Conservation (phyloP, 352 stramenopile genomes). For the Phytophthora citrophthora region DNA sequence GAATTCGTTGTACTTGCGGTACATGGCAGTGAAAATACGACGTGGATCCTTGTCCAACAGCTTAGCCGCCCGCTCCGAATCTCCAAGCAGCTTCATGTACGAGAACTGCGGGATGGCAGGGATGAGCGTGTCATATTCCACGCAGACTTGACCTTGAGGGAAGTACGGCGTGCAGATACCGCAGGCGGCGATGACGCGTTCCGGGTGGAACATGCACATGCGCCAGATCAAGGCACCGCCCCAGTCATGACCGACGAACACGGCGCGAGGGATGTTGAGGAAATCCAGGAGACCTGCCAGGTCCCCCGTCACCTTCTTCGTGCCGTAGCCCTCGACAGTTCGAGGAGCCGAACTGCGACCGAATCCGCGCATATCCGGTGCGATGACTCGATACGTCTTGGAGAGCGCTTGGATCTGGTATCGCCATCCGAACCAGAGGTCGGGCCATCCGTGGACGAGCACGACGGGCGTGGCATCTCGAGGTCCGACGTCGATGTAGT, state of each 20-base stretch:
- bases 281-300: constrained; percentile 55
- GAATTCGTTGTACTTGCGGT: constrained; percentile 48
- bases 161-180: constrained; percentile 71
- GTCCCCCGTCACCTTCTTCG: constrained; percentile 59
- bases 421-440: constrained; percentile 77
- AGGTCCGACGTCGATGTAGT: constrained; percentile 70
- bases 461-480: constrained; percentile 56
- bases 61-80: constrained; percentile 41
- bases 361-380: constrained; percentile 60
- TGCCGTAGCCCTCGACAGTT: constrained; percentile 51
- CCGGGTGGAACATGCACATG: constrained; percentile 68
- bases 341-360: constrained; percentile 52
- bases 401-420: constrained; percentile 67
- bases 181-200: constrained; percentile 53
- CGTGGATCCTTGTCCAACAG: constrained; percentile 46
- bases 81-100: constrained; percentile 66
- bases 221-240: constrained; percentile 60
- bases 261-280: constrained; percentile 62
- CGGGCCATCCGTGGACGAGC: constrained; percentile 74
- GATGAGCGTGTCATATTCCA: constrained; percentile 49
- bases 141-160: constrained; percentile 43
- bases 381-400: constrained; percentile 60
- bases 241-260: constrained; percentile 80
- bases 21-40: constrained; percentile 59
- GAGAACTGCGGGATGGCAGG: constrained; percentile 55